Percentiles rank a stretch among this genome's conserved stretches.
phyloP scores from a whole-genome alignment of 805 yeast species.

The Myxozyma monticola region DNA sequence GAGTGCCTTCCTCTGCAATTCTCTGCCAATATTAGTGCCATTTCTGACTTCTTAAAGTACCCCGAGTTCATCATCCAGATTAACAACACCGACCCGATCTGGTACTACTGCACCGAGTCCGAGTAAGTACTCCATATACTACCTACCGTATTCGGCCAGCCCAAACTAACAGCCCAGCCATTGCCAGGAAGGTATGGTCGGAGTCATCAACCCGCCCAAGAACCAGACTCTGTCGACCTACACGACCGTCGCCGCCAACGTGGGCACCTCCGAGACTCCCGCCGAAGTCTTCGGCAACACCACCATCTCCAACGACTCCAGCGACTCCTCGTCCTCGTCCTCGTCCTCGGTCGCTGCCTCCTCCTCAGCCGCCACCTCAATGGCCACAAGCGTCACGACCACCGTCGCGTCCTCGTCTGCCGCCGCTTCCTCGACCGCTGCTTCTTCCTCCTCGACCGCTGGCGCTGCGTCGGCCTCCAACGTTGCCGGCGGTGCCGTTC shows the following conservation, averaged over 20 bases:
- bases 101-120: slow-evolving; percentile 34
- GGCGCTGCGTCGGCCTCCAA: neutral
- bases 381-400: slow-evolving; percentile 2
- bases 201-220: slow-evolving; percentile 31
- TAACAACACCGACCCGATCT: slow-evolving; percentile 31
- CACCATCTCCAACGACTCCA: slow-evolving; percentile 8
- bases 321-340: slow-evolving; percentile 2
- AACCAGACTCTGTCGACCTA: slow-evolving; percentile 25
- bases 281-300: slow-evolving; percentile 12
- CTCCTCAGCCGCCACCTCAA: slow-evolving; percentile 9
- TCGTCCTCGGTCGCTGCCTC: slow-evolving; percentile 13
- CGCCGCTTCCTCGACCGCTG: neutral
- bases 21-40: too few relatives aligned
- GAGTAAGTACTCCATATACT: slow-evolving; percentile 3
- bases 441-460: neutral
- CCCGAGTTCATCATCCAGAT: slow-evolving; percentile 28
- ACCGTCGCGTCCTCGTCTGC: slow-evolving; percentile 2
- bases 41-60: neutral
- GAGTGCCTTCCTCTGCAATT: neutral
- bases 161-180: slow-evolving; percentile 11
- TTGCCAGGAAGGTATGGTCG: slow-evolving; percentile 34
- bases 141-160: neutral
- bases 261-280: slow-evolving; percentile 21
- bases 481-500: neutral
- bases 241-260: slow-evolving; percentile 16